Base-by-base conservation (phyloP, 1,284 basidiomycete genomes). In the Ceratobasidium sp. region DNA sequence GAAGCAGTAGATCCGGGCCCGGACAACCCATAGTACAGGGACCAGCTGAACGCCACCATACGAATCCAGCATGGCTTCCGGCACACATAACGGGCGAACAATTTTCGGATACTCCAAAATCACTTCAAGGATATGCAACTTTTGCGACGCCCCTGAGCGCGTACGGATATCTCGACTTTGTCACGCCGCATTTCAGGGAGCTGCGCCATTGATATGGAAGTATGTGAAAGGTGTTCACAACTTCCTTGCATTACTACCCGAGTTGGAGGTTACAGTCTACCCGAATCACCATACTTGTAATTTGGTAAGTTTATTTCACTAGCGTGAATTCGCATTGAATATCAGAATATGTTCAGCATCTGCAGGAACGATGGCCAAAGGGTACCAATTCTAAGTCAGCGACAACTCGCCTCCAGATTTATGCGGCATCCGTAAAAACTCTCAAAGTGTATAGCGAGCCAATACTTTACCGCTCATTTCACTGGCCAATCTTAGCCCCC, bases 151-250 rank as follows among this genome's bases (percentile, higher is more conserved):
- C 12, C 26, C 73, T n/a, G 73, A 76, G n/a, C 67, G 73, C 44
- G 73, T n/a, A 5, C 61, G 63, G 12, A 12, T 76, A 13, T 15
- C 61, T 49, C 73, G 53, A 3, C 23, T 53, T 23, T 76, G 42
- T 18, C 61, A n/a, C 7, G 15, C 51, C 1, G 53, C 39, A 12
- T 76, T 76, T 23, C n/a, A 56, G 23, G 63, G 2, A 4, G 73
- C 63, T n/a, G n/a, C 20, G 18, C 60, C 73, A 2, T 55, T 66
- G 28, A 28, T 76, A 18, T 76, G 63, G 73, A n/a, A 55, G 13
- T 20, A 67, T 26, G 49, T 76, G 10, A 26, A 66, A n/a, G 73
- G 73, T 13, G 73, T 49, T 26, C 73, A 76, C 5, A 53, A 76
- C 39, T 63, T 66, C 18, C 53, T 76, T 3, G 5, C 7, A 0